Evolutionary conservation across 495 filamentous ascomycete species (phyloP).

Genomic region (Xylaria telfairii): DNA sequence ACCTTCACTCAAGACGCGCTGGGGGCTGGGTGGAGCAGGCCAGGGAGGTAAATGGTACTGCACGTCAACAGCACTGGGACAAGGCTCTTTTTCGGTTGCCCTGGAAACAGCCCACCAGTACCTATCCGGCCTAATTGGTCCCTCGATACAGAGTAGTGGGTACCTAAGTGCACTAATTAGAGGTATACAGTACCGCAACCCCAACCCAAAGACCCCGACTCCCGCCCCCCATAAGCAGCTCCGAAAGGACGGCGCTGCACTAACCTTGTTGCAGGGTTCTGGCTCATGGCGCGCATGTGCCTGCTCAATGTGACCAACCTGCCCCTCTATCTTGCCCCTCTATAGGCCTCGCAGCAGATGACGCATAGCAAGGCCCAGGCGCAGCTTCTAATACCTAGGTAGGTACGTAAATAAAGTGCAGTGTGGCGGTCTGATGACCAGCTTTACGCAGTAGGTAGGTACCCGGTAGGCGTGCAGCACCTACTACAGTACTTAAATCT

Average conservation of each 20-base stretch:
- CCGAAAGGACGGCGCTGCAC: background rate
- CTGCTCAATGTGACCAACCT: background rate
- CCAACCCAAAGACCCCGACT: background rate
- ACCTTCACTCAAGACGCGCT: constrained; percentile 5
- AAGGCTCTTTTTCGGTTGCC: constrained; percentile 3
- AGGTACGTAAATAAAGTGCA: background rate
- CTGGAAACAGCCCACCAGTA: constrained; percentile 7
- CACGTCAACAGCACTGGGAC: constrained; percentile 7
- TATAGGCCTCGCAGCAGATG: constrained; percentile 8
- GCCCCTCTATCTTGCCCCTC: constrained; percentile 11
- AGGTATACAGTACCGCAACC: background rate
- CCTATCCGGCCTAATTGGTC: background rate
- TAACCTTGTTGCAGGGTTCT: background rate
- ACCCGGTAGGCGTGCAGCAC: background rate
- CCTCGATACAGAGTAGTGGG: background rate
- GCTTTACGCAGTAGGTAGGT: background rate
- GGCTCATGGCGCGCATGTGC: constrained; percentile 16
- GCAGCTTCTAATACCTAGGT: background rate
- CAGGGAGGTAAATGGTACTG: background rate
- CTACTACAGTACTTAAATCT: background rate
- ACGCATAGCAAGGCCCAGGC: constrained; percentile 1
- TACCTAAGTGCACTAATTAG: background rate
- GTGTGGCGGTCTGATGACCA: constrained; percentile 5
- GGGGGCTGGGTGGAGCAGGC: constrained; percentile 1
- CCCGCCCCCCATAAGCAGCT: background rate